Conservation (phyloP, 176 grass and related monocot genomes). For the Miscanthus lutarioriparius region DNA sequence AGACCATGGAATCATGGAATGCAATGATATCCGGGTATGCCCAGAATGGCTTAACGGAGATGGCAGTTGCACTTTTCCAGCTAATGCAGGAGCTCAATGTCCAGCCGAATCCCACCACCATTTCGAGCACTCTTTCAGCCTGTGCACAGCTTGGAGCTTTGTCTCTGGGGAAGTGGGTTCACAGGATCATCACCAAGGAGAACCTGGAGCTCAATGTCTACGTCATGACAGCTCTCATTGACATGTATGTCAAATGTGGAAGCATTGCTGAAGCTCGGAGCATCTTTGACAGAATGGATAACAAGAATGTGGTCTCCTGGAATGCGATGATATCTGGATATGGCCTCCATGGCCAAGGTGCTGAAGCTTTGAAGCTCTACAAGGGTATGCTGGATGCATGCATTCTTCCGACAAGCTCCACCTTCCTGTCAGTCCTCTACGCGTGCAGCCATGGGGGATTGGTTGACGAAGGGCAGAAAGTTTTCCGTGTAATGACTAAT, state of each 20-base stretch:
- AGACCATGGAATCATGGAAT: constrained; percentile 82
- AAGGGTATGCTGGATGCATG: constrained; percentile 48
- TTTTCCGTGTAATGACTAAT: constrained; percentile 61
- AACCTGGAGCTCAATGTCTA: constrained; percentile 56
- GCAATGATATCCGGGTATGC: constrained; percentile 82
- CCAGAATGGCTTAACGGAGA: constrained; percentile 61
- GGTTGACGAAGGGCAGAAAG: constrained; percentile 56
- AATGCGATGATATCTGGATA: constrained; percentile 88
- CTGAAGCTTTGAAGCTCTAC: constrained; percentile 72
- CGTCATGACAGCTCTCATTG: constrained; percentile 64
- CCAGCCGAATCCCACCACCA: constrained; percentile 65
- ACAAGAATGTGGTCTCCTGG: constrained; percentile 74
- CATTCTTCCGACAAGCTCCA: constrained; percentile 60
- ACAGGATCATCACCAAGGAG: constrained; percentile 57
- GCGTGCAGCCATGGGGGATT: constrained; percentile 82
- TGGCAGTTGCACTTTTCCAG: constrained; percentile 67
- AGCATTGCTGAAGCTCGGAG: constrained; percentile 64
- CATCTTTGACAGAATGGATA: constrained; percentile 66
- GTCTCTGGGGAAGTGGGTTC: constrained; percentile 77
- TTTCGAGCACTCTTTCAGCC: constrained; percentile 65
- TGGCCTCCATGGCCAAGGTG: constrained; percentile 71
- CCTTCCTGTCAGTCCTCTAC: constrained; percentile 73
- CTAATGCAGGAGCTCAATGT: constrained; percentile 66
- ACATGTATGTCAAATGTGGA: constrained; percentile 86
- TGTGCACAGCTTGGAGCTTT: constrained; percentile 81